phyloP scores from a whole-genome alignment of 768 basidiomycete species.

The Boletus speciosus region DNA sequence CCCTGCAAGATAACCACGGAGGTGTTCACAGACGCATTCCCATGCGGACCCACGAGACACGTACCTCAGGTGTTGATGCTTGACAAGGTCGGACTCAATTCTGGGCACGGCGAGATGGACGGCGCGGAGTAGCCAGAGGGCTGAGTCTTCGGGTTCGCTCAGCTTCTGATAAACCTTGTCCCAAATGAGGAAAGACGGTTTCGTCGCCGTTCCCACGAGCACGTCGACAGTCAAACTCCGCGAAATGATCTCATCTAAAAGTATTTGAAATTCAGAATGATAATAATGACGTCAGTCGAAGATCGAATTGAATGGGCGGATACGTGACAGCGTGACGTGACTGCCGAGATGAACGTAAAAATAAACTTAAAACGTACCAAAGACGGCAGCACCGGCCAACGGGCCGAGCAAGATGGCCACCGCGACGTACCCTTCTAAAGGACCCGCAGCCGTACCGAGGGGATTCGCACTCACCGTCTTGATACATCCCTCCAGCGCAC shows the following conservation, averaged over 20 bases:
- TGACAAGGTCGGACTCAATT: constrained; percentile 48
- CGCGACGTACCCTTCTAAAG: constrained; percentile 84
- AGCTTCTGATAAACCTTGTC: constrained; percentile 84
- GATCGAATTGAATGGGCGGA: not conserved
- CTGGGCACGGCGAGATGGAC: constrained; percentile 46
- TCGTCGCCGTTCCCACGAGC: constrained; percentile 48
- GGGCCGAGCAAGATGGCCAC: constrained; percentile 66
- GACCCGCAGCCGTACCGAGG: constrained; percentile 55
- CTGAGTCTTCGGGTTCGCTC: constrained; percentile 55
- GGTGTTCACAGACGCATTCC: not conserved
- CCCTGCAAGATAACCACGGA: constrained; percentile 33
- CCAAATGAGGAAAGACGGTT: constrained; percentile 84
- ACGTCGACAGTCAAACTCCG: constrained; percentile 47
- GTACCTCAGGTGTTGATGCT: constrained; percentile 52
- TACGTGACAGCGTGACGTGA: not conserved
- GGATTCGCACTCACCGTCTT: constrained; percentile 64
- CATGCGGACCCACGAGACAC: not conserved
- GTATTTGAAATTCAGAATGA: not conserved
- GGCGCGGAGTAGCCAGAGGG: constrained; percentile 74
- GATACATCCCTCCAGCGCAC: constrained; percentile 65
- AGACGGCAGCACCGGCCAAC: constrained; percentile 44
- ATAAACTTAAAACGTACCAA: constrained; percentile 41
- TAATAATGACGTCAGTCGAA: constrained; percentile 1
- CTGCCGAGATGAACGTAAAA: not conserved
- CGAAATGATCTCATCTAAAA: constrained; percentile 44